Evolutionary conservation across 768 basidiomycete species (phyloP), one percentile per base, ranked within the genome.

Genomic region (Calocera viscosa): DNA sequence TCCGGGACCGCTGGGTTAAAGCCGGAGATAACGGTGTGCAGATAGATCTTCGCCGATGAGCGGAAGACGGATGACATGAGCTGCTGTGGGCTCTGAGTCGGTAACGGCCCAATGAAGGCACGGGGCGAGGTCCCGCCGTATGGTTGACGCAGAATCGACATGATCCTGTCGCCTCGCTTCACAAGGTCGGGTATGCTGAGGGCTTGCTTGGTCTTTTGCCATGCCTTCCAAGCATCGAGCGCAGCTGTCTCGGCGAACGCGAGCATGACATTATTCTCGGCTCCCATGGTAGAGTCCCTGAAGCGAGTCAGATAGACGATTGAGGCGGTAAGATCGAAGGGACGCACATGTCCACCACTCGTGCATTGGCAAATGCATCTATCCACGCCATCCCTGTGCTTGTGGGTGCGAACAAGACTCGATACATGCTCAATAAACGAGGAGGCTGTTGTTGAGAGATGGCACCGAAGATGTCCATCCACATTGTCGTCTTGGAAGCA

Each of bases 261-360:
- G 68, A 91, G 82, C 73, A 91, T 76, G 8, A 84, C 86, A 71
- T 87, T 87, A 71, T 92, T 88, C 1, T 90, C 86, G 77, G 89
- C 91, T 28, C 90, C 90, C 26, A 83, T 86, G 68, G 91, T 75
- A 53, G 77, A 75, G 70, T 89, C 88, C 82, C 91, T 86, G 64
- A 10, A 32, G 14, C 69, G 85, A 60, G 53, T 26, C 26, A 10
- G 30, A 60, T 32, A 32, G 12, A 49, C 53, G 30, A 16, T 16
- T 11, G 8, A 60, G 14, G 11, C n/a, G n/a, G n/a, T n/a, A n/a
- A 28, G 53, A 47, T 19, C 5, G 30, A 7, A 26, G 3, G 10
- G 7, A 19, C 53, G 53, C 19, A 60, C 53, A 60, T 60, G 53
- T 60, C 53, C 7, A 60, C 53, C 26, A 60, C 53, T 60, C 53